Evolutionary conservation across 2,329 filamentous ascomycete genomes (phyloP), one percentile per base, ranked within the genome.

Genomic region (Chaetoscypha palmicola): DNA sequence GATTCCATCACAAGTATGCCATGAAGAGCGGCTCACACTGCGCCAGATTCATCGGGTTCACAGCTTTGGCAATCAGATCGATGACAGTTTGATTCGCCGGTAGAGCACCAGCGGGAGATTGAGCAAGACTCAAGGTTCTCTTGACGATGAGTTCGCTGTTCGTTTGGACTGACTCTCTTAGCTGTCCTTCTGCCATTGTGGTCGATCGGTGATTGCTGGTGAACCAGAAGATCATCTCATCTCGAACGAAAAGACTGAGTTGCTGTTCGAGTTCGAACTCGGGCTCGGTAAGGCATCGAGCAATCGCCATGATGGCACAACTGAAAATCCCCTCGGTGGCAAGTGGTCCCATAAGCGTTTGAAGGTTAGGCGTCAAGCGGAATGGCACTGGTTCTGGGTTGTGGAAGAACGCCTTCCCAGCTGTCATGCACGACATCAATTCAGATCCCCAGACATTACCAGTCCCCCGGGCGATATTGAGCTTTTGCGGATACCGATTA

Each of bases 221-320:
- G 56, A 90, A 90, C 92, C 92, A 98, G 68, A 90, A 94, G 53
- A 91, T 90, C 77, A 98, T 94, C 67, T 99, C 92, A 59, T 99
- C 92, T 5, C 92, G 81, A 50, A 99, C 92, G 64, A 97, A 97
- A 47, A 99, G 78, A 45, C 83, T 87, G 38, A 99, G 76, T 48
- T 94, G 88, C 65, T 96, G 90, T 62, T 95, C 92, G n/a, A 98
- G 77, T 65, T 97, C 90, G 58, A 79, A 77, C 61, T 86, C 79
- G 20, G 90, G 87, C 60, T 97, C 90, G 10, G 90, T 94, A 49
- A 98, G 74, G 66, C 88, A 95, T 36, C 92, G 81, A 5, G 91
- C 91, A 59, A 98, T 95, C 1, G 90, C 89, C 90, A 98, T 96
- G 57, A 99, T 77, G 1, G 88, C 83, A 57, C 86, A 87, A n/a